phyloP scores from a whole-genome alignment of 2,329 filamentous ascomycete species.

The Pestalotiopsis sp. region DNA sequence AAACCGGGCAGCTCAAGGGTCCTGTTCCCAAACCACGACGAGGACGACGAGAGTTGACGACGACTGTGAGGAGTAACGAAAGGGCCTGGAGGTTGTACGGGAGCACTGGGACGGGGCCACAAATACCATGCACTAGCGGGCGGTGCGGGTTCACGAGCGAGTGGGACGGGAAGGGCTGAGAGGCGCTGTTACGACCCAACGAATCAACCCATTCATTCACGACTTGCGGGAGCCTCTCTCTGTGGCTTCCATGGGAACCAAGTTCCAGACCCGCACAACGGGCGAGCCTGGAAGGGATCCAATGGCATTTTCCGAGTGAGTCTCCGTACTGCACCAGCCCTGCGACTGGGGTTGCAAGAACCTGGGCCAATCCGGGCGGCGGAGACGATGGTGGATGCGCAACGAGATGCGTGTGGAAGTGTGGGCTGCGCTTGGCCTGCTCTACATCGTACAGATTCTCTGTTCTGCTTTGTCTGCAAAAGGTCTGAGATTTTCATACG shows the following conservation, averaged over 20 bases:
- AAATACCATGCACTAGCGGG: neutral
- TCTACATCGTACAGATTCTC: neutral
- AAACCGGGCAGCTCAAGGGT: neutral
- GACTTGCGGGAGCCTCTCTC: neutral
- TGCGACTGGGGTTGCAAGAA: neutral
- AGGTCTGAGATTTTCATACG: neutral
- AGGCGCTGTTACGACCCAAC: neutral
- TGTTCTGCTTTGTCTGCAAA: neutral
- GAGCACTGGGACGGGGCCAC: neutral
- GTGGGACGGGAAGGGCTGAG: neutral
- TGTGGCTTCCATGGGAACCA: neutral
- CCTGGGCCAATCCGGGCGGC: neutral
- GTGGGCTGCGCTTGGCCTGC: no score
- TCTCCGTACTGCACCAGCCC: neutral
- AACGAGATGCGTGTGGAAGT: neutral
- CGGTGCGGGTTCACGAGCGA: neutral
- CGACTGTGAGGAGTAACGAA: neutral
- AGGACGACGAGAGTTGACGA: neutral
- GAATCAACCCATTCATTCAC: no score
- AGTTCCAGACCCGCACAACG: neutral
- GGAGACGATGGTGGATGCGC: neutral
- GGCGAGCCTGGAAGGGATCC: neutral
- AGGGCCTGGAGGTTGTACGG: neutral
- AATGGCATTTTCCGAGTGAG: neutral
- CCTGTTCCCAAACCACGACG: neutral